Percentiles rank a stretch among this genome's conserved stretches.
These are phyloP conservation scores for Flaveria ramosissima DNA, from an alignment of 129 eudicot genomes.

Conservation along the genomic window DNA sequence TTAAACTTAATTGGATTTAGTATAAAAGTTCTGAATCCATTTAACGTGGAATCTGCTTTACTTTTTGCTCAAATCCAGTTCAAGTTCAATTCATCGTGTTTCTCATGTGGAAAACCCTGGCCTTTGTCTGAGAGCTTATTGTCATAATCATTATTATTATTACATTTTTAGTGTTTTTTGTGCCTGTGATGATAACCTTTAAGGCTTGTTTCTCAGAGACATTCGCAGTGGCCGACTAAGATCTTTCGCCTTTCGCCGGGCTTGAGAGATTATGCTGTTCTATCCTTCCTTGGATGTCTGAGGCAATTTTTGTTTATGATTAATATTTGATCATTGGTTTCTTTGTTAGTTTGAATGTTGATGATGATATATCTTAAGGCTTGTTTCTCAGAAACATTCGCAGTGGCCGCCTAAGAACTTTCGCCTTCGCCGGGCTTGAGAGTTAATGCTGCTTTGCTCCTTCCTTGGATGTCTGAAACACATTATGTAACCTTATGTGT, in stretches of 20 bases:
- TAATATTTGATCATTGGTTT: not conserved
- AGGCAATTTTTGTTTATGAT: conserved; percentile 11
- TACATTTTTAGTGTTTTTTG: no score
- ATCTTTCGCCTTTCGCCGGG: conserved; percentile 71
- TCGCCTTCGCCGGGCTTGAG: conserved; percentile 51
- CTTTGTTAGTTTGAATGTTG: not conserved
- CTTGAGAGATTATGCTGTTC: conserved; percentile 63
- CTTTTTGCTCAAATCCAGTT: conserved; percentile 32
- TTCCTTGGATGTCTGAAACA: conserved; percentile 51
- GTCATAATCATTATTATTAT: no score
- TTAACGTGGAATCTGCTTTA: conserved; percentile 12
- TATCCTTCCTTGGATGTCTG: conserved; percentile 69
- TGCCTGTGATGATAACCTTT: conserved; percentile 35
- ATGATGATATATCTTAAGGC: conserved; percentile 36
- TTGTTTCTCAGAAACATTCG: conserved; percentile 51
- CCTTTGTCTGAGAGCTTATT: conserved; percentile 71
- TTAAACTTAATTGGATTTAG: conserved; percentile 6
- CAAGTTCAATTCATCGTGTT: conserved; percentile 19
- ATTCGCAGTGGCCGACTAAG: conserved; percentile 68
- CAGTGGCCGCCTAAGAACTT: conserved; percentile 48
- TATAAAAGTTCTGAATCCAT: conserved; percentile 39
- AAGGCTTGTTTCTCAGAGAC: conserved; percentile 74
- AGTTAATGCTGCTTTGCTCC: conserved; percentile 37
- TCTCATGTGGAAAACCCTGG: conserved; percentile 76
- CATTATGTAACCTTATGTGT: no score